These are phyloP conservation scores for Scedosporium aurantiacum DNA, from an alignment of 2,329 filamentous ascomycete species.

Conservation along the genomic window DNA sequence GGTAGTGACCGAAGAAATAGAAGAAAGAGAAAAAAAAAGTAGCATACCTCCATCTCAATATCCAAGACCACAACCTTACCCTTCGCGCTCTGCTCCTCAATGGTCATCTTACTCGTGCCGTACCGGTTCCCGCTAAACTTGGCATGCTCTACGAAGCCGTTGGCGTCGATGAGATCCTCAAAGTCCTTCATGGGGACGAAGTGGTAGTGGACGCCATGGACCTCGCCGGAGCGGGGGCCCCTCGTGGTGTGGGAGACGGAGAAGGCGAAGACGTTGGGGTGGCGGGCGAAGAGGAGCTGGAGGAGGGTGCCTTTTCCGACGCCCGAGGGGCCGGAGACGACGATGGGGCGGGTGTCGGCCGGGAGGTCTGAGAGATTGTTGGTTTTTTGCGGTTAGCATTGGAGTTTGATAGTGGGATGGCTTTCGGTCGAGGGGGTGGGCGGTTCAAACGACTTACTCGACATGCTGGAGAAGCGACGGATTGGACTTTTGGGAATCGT, in stretches of 20 bases:
- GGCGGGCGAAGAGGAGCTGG: constrained; percentile 52
- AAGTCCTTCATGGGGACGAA: constrained; percentile 61
- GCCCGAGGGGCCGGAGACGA: constrained; percentile 71
- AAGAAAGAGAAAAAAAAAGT: neutral
- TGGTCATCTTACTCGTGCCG: constrained; percentile 71
- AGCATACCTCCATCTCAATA: constrained; percentile 83
- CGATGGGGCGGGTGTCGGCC: constrained; percentile 51
- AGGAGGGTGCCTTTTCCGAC: constrained; percentile 75
- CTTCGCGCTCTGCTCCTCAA: constrained; percentile 61
- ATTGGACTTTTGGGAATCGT: neutral
- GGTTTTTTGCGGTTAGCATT: neutral
- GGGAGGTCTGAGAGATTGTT: constrained; percentile 14
- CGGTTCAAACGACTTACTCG: too few species aligned
- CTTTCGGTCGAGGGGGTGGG: neutral
- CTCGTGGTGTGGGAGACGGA: constrained; percentile 72
- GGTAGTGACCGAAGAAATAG: neutral
- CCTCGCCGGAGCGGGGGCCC: constrained; percentile 60
- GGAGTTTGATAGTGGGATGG: neutral
- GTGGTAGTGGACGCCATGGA: constrained; percentile 71
- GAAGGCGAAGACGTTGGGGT: constrained; percentile 40
- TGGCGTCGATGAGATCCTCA: constrained; percentile 50
- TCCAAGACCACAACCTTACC: constrained; percentile 74
- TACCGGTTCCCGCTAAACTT: constrained; percentile 79
- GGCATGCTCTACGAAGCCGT: constrained; percentile 77
- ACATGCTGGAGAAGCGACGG: too few species aligned